These are phyloP conservation scores for Trichocomaceae sp. DNA, from an alignment of 2,329 filamentous ascomycete genomes.

Conservation along the genomic window DNA sequence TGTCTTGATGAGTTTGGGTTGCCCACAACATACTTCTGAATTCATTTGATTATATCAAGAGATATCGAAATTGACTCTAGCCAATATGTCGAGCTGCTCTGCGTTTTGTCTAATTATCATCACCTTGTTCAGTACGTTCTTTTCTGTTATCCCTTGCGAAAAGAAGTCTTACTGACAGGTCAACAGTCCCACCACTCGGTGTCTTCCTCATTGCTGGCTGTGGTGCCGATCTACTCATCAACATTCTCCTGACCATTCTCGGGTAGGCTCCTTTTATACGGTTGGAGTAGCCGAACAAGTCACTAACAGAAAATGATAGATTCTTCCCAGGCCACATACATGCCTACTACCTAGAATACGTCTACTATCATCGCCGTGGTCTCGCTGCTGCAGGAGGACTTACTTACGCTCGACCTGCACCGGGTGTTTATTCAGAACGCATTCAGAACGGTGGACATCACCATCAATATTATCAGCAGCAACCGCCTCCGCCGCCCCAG, in stretches of 20 bases:
- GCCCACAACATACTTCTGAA: neutral
- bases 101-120: slow-evolving; percentile 35
- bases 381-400: slow-evolving; percentile 19
- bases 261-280: slow-evolving; percentile 41
- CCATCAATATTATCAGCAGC: slow-evolving; percentile 24
- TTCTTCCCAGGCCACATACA: slow-evolving; percentile 73
- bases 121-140: slow-evolving; percentile 38
- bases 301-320: slow-evolving; percentile 28
- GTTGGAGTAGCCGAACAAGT: neutral
- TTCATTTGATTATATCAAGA: neutral
- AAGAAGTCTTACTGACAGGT: neutral
- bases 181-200: slow-evolving; percentile 58
- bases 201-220: slow-evolving; percentile 61
- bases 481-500: slow-evolving; percentile 21
- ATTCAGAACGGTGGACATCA: slow-evolving; percentile 33
- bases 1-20: neutral
- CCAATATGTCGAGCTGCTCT: slow-evolving; percentile 11
- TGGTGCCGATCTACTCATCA: slow-evolving; percentile 59
- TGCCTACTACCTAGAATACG: slow-evolving; percentile 74
- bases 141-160: neutral
- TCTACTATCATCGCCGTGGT: slow-evolving; percentile 65
- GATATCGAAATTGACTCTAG: neutral
- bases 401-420: slow-evolving; percentile 21
- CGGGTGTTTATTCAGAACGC: slow-evolving; percentile 36
- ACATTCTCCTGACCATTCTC: slow-evolving; percentile 59